These are phyloP conservation scores for Neonectria punicea DNA, from an alignment of 2,329 filamentous ascomycete genomes.

Conservation along the genomic window DNA sequence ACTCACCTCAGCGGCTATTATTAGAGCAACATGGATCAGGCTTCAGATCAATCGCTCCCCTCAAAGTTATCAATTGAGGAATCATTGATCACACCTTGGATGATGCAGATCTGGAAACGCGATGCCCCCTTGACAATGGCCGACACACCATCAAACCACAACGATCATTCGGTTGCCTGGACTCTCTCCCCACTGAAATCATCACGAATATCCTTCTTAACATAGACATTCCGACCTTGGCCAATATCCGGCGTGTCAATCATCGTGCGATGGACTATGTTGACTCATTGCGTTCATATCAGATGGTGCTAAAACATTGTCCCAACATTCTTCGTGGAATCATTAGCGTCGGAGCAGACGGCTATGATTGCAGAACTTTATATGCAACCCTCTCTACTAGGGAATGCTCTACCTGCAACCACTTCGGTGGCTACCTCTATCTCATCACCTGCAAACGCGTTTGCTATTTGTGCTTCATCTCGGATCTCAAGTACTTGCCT, in stretches of 20 bases:
- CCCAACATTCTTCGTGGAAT: too few relatives aligned
- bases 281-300: too few relatives aligned
- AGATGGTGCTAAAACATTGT: too few relatives aligned
- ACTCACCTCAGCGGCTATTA: too few relatives aligned
- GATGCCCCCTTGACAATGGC: slow-evolving; percentile 41
- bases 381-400: slow-evolving; percentile 45
- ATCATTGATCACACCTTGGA: slow-evolving; percentile 26
- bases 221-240: slow-evolving; percentile 48
- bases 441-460: slow-evolving; percentile 43
- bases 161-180: slow-evolving; percentile 38
- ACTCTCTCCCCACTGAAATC: slow-evolving; percentile 45
- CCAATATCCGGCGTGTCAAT: slow-evolving; percentile 33
- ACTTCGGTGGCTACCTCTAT: slow-evolving; percentile 43
- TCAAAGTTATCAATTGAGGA: neutral
- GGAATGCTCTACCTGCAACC: slow-evolving; percentile 48
- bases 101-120: slow-evolving; percentile 17
- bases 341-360: slow-evolving; percentile 36
- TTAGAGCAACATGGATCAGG: neutral
- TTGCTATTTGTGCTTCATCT: slow-evolving; percentile 52
- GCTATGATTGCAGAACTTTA: slow-evolving; percentile 46
- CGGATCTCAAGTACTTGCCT: slow-evolving; percentile 44
- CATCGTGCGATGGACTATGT: too few relatives aligned
- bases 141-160: slow-evolving; percentile 13
- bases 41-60: neutral
- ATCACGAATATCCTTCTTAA: slow-evolving; percentile 40